These are phyloP conservation scores for Shiraia sp. DNA, from an alignment of 2,329 filamentous ascomycete species.

Conservation along the genomic window DNA sequence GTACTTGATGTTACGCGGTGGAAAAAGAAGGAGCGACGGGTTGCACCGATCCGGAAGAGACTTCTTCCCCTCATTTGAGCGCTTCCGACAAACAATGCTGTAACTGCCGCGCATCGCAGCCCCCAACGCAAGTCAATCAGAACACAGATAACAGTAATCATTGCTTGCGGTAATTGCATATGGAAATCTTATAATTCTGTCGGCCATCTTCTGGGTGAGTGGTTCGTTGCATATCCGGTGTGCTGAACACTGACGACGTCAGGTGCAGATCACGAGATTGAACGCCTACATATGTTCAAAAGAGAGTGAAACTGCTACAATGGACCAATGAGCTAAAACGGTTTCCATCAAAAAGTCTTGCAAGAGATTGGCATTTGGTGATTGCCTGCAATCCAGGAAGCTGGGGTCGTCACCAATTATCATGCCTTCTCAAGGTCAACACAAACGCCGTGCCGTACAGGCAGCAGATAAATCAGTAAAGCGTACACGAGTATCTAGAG, in stretches of 20 bases:
- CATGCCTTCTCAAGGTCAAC: slow-evolving; percentile 33
- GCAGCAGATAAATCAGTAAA: slow-evolving; percentile 42
- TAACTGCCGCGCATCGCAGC: not conserved
- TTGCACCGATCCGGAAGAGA: slow-evolving; percentile 2
- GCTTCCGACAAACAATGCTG: not conserved
- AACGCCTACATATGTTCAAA: no score
- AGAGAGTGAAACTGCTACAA: no score
- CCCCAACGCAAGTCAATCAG: not conserved
- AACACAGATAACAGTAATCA: not conserved
- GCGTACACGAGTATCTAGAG: slow-evolving; percentile 67
- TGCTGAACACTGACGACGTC: no score
- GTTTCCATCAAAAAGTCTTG: slow-evolving; percentile 3
- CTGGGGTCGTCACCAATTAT: not conserved
- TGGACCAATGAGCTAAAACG: no score
- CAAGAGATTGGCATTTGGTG: slow-evolving; percentile 1
- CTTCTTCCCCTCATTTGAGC: not conserved
- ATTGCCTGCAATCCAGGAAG: not conserved
- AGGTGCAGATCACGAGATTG: no score
- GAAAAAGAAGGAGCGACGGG: not conserved
- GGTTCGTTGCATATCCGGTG: no score
- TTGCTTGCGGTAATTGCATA: not conserved
- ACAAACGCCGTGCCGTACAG: slow-evolving; percentile 28
- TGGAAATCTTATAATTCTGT: not conserved
- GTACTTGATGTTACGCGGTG: not conserved
- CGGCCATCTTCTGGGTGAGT: no score